Percentiles rank a stretch among this genome's conserved stretches.
Evolutionary conservation across 2,329 filamentous ascomycete genomes (phyloP).

Genomic region (Penicillium vulpinum): DNA sequence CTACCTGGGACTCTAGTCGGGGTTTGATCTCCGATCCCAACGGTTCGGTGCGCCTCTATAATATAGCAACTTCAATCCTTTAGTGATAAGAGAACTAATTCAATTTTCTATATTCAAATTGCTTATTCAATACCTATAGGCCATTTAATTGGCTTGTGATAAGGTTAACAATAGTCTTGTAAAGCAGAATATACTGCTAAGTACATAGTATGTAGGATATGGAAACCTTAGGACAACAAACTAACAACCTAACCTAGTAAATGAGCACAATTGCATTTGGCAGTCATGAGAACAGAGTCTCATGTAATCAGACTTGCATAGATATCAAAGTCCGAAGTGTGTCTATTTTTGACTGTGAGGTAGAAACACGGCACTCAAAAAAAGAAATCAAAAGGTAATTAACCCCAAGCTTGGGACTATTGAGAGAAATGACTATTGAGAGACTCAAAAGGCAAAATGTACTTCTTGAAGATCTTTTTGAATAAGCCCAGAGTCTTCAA

Average conservation of each 20-base stretch:
- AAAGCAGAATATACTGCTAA: neutral
- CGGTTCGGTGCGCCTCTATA: neutral
- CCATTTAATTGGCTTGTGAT: too few relatives aligned
- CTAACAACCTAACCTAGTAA: neutral
- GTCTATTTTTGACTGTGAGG: neutral
- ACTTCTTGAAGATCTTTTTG: neutral
- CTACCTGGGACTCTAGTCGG: neutral
- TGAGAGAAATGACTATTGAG: neutral
- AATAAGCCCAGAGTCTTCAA: neutral
- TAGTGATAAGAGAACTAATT: neutral
- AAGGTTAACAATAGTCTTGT: neutral
- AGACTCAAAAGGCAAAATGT: neutral
- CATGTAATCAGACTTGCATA: neutral
- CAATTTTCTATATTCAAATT: too few relatives aligned
- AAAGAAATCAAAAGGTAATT: neutral
- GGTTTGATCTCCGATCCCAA: neutral
- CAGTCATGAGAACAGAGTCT: neutral
- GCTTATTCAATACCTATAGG: neutral
- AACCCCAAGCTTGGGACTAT: neutral
- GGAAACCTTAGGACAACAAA: neutral
- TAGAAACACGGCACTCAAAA: neutral
- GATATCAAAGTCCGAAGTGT: neutral
- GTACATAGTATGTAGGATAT: neutral
- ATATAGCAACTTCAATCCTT: neutral
- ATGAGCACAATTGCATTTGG: neutral